Evolutionary conservation across 2,329 filamentous ascomycete species (phyloP).

Genomic region (Claviceps lovelessii): DNA sequence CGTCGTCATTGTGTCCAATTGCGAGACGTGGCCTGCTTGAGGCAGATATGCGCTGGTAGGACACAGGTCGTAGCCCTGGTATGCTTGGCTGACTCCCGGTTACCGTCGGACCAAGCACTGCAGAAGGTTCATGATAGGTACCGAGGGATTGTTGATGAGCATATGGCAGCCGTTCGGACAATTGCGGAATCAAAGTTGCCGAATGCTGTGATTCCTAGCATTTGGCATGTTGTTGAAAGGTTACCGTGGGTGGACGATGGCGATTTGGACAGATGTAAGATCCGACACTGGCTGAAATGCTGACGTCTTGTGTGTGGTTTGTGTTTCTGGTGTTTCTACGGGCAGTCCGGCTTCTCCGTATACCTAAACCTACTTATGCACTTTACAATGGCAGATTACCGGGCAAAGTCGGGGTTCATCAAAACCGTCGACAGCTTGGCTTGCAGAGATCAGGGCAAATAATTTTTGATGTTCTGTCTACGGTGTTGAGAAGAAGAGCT

Average conservation of each 20-base stretch:
- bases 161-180: not conserved
- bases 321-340: too few species aligned
- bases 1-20: not conserved
- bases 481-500: too few species aligned
- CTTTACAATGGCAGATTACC: too few species aligned
- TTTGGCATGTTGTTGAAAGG: slow-evolving; percentile 1
- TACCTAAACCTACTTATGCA: too few species aligned
- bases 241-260: not conserved
- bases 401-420: too few species aligned
- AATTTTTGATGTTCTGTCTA: too few species aligned
- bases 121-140: not conserved
- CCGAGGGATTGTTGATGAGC: not conserved
- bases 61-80: slow-evolving; percentile 1
- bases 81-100: not conserved
- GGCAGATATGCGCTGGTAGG: slow-evolving; percentile 1
- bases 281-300: slow-evolving; percentile 1
- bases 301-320: not conserved
- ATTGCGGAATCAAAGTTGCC: not conserved
- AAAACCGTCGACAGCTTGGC: too few species aligned
- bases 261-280: not conserved
- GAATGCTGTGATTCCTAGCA: not conserved
- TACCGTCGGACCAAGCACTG: not conserved
- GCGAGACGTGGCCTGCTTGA: not conserved
- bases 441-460: too few species aligned
- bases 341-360: too few species aligned